phyloP scores from a whole-genome alignment of 1,139 yeast genomes.

The Chernovozyma sophiae-reginae region DNA sequence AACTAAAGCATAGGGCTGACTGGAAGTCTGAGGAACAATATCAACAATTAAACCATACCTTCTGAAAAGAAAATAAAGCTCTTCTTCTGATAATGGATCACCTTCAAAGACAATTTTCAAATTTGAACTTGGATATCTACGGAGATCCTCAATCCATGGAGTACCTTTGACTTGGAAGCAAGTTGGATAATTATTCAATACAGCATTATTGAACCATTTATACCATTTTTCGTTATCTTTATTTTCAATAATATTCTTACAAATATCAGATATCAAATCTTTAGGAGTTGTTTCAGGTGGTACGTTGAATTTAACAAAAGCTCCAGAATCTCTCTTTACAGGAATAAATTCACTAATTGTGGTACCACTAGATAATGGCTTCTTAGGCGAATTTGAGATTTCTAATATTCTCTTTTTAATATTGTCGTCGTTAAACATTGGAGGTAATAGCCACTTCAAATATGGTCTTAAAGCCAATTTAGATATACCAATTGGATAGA shows the following conservation, averaged over 20 bases:
- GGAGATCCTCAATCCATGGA: slow-evolving; percentile 95
- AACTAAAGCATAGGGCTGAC: slow-evolving; percentile 46
- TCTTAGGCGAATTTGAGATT: slow-evolving; percentile 16
- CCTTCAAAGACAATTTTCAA: slow-evolving; percentile 75
- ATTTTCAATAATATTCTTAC: slow-evolving; percentile 41
- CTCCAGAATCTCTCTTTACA: slow-evolving; percentile 84
- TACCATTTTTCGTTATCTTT: slow-evolving; percentile 17
- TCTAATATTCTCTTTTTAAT: slow-evolving; percentile 19
- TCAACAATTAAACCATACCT: slow-evolving; percentile 83
- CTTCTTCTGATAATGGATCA: slow-evolving; percentile 71
- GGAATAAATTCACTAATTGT: slow-evolving; percentile 52
- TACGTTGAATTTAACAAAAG: slow-evolving; percentile 71
- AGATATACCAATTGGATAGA: slow-evolving; percentile 29
- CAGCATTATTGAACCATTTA: slow-evolving; percentile 18
- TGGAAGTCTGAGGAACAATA: slow-evolving; percentile 47
- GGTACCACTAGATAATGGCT: slow-evolving; percentile 31
- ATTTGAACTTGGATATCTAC: slow-evolving; percentile 63
- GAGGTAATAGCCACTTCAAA: slow-evolving; percentile 7
- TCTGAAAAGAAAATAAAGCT: slow-evolving; percentile 74
- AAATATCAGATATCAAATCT: slow-evolving; percentile 48
- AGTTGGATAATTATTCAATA: slow-evolving; percentile 30
- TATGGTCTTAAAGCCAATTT: slow-evolving; percentile 19
- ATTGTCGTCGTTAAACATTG: slow-evolving; percentile 11
- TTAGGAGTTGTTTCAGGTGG: slow-evolving; percentile 49
- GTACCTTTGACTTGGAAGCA: slow-evolving; percentile 79